Conservation (phyloP, 164 flowering plant species). For the Magnolia changhungtana region DNA sequence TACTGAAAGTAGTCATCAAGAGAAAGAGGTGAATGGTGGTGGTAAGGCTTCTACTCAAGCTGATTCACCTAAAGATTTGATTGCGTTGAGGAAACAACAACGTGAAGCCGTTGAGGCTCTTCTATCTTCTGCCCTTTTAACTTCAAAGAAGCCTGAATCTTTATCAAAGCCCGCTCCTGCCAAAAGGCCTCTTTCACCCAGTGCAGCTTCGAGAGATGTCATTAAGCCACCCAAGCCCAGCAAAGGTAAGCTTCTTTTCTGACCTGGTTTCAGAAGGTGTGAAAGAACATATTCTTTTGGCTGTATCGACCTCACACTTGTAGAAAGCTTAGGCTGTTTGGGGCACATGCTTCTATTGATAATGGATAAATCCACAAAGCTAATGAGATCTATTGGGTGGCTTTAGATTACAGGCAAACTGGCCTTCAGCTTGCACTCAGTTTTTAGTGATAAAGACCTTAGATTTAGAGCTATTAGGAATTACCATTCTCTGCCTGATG, state of each 20-base stretch:
- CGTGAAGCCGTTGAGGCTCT: constrained; percentile 89
- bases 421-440: background rate
- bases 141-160: constrained; percentile 60
- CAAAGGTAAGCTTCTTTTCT: constrained; percentile 31
- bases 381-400: background rate
- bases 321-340: background rate
- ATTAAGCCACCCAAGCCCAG: constrained; percentile 40
- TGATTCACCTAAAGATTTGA: constrained; percentile 28
- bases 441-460: too few relatives aligned
- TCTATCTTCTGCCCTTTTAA: constrained; percentile 66
- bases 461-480: background rate
- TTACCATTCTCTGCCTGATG: too few relatives aligned
- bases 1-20: constrained; percentile 15
- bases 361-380: background rate
- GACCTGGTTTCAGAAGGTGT: background rate
- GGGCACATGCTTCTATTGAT: background rate
- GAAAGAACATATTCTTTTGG: background rate
- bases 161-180: constrained; percentile 28
- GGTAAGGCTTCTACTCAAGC: constrained; percentile 15
- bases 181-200: constrained; percentile 41
- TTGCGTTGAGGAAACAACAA: constrained; percentile 59
- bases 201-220: constrained; percentile 20
- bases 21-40: constrained; percentile 17
- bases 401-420: background rate
- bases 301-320: background rate